These are phyloP conservation scores for Cladophialophora carrionii DNA, from an alignment of 2,329 filamentous ascomycete species.

Conservation along the genomic window DNA sequence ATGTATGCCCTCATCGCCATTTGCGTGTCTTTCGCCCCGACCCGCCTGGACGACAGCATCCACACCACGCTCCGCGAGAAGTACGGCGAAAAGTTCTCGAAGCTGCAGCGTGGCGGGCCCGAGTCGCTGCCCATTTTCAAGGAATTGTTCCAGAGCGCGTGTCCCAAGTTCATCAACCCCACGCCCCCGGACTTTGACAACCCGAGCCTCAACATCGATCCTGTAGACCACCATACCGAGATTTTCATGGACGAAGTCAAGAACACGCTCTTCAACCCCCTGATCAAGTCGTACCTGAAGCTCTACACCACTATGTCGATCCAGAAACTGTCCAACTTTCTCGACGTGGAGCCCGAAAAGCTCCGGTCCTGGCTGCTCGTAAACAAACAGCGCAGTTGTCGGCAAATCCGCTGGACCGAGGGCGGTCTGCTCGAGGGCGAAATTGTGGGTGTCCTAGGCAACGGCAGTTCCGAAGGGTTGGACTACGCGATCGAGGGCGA, in stretches of 20 bases:
- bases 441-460: conserved; percentile 61
- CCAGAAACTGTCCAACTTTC: conserved; percentile 95
- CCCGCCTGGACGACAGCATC: conserved; percentile 96
- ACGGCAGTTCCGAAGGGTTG: conserved; percentile 75
- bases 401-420: conserved; percentile 92
- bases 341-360: conserved; percentile 96
- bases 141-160: conserved; percentile 96
- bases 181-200: conserved; percentile 97
- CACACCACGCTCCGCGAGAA: conserved; percentile 97
- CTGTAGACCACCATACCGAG: conserved; percentile 92
- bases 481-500: conserved; percentile 98
- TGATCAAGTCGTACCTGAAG: conserved; percentile 96
- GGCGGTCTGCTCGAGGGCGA: conserved; percentile 90
- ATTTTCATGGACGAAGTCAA: conserved; percentile 99
- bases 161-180: conserved; percentile 99
- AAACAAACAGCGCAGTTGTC: conserved; percentile 91
- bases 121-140: conserved; percentile 96
- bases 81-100: conserved; percentile 97
- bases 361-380: conserved; percentile 90
- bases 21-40: conserved; percentile 97
- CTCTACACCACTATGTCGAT: conserved; percentile 99
- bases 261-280: conserved; percentile 95
- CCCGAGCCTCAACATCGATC: conserved; percentile 93
- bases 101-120: conserved; percentile 93
- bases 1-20: conserved; percentile 99